These are phyloP conservation scores for Hemileccinum impolitum DNA, from an alignment of 768 basidiomycete genomes.

Conservation along the genomic window DNA sequence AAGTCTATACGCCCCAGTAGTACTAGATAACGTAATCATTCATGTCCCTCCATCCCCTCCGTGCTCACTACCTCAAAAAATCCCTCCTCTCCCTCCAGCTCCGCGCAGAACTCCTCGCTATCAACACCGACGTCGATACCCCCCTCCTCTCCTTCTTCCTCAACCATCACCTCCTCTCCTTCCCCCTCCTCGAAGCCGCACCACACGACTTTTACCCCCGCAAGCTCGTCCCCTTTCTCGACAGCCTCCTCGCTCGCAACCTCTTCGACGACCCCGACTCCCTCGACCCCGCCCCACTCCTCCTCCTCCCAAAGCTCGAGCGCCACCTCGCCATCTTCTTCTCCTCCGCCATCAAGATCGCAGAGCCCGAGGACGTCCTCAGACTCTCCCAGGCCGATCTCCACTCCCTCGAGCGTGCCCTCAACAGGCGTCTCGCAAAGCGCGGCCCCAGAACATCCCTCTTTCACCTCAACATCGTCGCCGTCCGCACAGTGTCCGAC, in stretches of 20 bases:
- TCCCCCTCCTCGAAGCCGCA: constrained; percentile 89
- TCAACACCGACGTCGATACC: constrained; percentile 46
- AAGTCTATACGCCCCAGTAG: constrained; percentile 30
- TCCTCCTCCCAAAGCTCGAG: constrained; percentile 74
- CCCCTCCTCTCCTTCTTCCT: constrained; percentile 90
- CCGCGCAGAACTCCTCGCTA: constrained; percentile 70
- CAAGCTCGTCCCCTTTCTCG: constrained; percentile 93
- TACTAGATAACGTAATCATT: constrained; percentile 18
- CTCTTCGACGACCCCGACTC: constrained; percentile 64
- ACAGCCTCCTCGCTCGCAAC: constrained; percentile 77
- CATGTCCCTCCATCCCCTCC: constrained; percentile 63
- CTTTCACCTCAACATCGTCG: constrained; percentile 91
- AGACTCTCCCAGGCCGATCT: constrained; percentile 84
- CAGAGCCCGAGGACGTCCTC: constrained; percentile 86
- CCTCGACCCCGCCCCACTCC: constrained; percentile 59
- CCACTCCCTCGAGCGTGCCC: constrained; percentile 68
- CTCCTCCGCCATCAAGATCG: constrained; percentile 76
- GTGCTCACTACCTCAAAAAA: constrained; percentile 99
- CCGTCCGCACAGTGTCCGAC: constrained; percentile 78
- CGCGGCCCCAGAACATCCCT: constrained; percentile 45
- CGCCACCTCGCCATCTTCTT: constrained; percentile 82
- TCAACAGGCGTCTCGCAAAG: constrained; percentile 58
- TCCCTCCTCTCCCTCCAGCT: constrained; percentile 87
- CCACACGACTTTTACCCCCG: constrained; percentile 90
- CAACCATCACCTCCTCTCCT: constrained; percentile 64